Evolutionary conservation across 352 stramenopile genomes (phyloP).

Genomic region (Halophytophthora batemanensis): DNA sequence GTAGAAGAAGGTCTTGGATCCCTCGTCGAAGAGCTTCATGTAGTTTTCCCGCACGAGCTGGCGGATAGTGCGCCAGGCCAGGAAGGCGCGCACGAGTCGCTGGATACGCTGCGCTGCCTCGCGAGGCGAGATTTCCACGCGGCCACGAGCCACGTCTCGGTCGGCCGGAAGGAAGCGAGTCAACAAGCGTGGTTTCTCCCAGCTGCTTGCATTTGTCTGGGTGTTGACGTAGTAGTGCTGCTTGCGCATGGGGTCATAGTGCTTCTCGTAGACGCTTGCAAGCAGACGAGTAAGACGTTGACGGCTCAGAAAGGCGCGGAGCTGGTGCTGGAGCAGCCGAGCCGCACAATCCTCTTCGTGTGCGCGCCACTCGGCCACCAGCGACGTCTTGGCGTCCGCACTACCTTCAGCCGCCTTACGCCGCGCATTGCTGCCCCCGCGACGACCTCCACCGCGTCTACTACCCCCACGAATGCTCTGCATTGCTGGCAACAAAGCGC

Average conservation of each 20-base stretch:
- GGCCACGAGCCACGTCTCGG: conserved; percentile 14
- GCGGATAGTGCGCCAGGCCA: conserved; percentile 37
- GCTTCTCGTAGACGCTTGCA: conserved; percentile 46
- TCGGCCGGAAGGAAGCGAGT: conserved; percentile 35
- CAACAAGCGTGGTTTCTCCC: conserved; percentile 49
- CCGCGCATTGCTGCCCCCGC: conserved; percentile 17
- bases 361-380: conserved; percentile 53
- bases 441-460: conserved; percentile 20
- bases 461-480: conserved; percentile 17
- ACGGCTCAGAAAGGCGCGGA: conserved; percentile 38
- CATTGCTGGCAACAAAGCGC: conserved; percentile 1
- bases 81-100: conserved; percentile 31
- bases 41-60: conserved; percentile 58
- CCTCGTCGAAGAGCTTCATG: conserved; percentile 69
- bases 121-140: conserved; percentile 15
- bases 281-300: conserved; percentile 35
- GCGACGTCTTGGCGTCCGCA: conserved; percentile 26
- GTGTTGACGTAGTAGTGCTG: conserved; percentile 69
- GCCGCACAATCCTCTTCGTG: conserved; percentile 56
- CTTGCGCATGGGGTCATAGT: conserved; percentile 60
- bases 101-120: conserved; percentile 57
- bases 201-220: conserved; percentile 56
- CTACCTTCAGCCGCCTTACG: conserved; percentile 21
- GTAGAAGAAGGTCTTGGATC: conserved; percentile 61
- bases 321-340: conserved; percentile 40